These are phyloP conservation scores for Solanum chacoense DNA, from an alignment of 305 asterid genomes.

Conservation along the genomic window DNA sequence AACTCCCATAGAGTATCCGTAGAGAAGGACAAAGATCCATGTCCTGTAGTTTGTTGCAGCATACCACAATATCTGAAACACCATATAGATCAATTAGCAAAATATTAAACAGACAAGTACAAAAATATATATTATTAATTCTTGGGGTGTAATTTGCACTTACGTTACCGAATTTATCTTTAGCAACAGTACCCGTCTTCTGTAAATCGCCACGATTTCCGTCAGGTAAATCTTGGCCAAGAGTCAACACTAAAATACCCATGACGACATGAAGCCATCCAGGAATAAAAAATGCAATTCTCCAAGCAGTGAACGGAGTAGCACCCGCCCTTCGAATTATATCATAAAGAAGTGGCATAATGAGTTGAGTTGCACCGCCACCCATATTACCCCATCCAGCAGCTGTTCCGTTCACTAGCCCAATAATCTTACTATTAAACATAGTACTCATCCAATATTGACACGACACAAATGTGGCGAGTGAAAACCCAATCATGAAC, in stretches of 20 bases:
- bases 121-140: not conserved
- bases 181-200: constrained; percentile 33
- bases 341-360: constrained; percentile 8
- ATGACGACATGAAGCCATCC: constrained; percentile 40
- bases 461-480: constrained; percentile 50
- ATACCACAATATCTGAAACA: constrained; percentile 26
- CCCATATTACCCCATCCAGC: constrained; percentile 71
- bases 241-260: constrained; percentile 32
- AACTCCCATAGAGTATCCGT: constrained; percentile 44
- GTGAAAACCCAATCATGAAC: constrained; percentile 49
- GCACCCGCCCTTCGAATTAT: constrained; percentile 21
- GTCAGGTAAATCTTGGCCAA: constrained; percentile 59
- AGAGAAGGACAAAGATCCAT: constrained; percentile 38
- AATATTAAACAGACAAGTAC: not conserved
- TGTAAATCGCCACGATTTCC: constrained; percentile 39
- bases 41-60: constrained; percentile 41
- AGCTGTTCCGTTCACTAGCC: constrained; percentile 39
- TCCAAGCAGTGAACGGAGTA: constrained; percentile 46
- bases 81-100: not conserved
- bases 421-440: constrained; percentile 42
- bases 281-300: constrained; percentile 48
- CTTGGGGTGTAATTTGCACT: not conserved
- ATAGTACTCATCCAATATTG: constrained; percentile 45
- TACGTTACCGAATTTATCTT: constrained; percentile 25
- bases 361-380: constrained; percentile 28